Evolutionary conservation across 2,329 filamentous ascomycete genomes (phyloP), one percentile per base, ranked within the genome.

Genomic region (Fusarium neocosmosporiellum): DNA sequence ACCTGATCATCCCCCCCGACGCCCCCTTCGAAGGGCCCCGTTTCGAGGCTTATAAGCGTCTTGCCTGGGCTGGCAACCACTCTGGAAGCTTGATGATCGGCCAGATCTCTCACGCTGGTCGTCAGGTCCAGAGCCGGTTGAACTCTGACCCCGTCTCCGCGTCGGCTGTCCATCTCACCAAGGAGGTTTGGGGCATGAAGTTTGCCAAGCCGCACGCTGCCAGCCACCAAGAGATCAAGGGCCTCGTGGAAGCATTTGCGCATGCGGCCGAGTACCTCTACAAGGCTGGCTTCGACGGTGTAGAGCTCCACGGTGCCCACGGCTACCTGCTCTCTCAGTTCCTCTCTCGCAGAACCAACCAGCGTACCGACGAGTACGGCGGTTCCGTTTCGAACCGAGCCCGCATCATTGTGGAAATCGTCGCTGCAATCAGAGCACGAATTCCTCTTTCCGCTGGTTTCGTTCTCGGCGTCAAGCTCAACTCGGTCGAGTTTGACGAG

Each of bases 231-330:
- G 89, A 91, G 57, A 89, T 93, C 72, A 78, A 84, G 39, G 77
- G 81, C 16, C 78, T 93, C n/a, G 84, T 91, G n/a, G 84, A 89
- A 24, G 86, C 86, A 3, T 93, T 91, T 74, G 88, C 88, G 0
- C 87, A 92, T 73, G 86, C 89, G 0, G 89, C 90, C 0, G 87
- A 89, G 74, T 92, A 87, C 71, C 82, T 89, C 4, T 85, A 92
- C 65, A 88, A 88, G 78, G 90, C 89, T 0, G 91, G 91, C 33
- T 34, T 34, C 13, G 33, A 34, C 13, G 33, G 33, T 5, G 33
- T 34, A 34, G 33, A 34, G 33, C 3, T 93, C 83, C 58, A 34
- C 14, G 33, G 33, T 13, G 33, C 33, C 14, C 33, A 34, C 33
- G 87, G 88, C 3, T 89, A 88, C 73, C 83, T 90, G 4, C 78